These are phyloP conservation scores for Tetradesmus obliquus DNA, from an alignment of 139 green algal genomes.

Conservation along the genomic window DNA sequence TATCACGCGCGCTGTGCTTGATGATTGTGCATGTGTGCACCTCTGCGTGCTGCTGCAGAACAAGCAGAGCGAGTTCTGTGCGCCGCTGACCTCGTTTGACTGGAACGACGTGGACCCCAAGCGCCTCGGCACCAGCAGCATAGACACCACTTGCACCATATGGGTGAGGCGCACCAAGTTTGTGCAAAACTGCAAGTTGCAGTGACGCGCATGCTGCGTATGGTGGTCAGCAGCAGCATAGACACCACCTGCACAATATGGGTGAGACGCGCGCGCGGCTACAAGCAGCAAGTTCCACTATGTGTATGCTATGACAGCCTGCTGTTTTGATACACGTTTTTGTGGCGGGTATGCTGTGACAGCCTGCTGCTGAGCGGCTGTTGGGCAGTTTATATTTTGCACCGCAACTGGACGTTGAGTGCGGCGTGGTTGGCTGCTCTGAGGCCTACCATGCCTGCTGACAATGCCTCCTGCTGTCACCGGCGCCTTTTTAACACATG, in stretches of 20 bases:
- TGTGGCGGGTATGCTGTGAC: too few species aligned
- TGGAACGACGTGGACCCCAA: conserved; percentile 95
- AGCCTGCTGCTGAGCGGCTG: too few species aligned
- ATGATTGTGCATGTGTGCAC: neutral
- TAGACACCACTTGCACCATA: conserved; percentile 98
- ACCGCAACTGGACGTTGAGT: too few species aligned
- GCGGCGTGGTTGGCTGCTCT: too few species aligned
- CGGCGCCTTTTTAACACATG: too few species aligned
- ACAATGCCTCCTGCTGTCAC: too few species aligned
- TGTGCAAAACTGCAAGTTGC: conserved; percentile 8
- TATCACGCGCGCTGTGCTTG: neutral
- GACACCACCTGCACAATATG: conserved; percentile 99
- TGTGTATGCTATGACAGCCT: too few species aligned
- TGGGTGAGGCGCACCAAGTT: conserved; percentile 85
- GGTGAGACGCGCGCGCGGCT: conserved; percentile 73
- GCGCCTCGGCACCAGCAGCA: conserved; percentile 90
- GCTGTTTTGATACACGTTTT: too few species aligned
- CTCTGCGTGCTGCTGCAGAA: conserved; percentile 60
- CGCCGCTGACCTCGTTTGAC: conserved; percentile 97
- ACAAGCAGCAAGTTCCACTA: too few species aligned
- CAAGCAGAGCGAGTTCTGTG: conserved; percentile 90
- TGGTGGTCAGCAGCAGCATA: conserved; percentile 89
- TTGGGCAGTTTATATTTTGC: too few species aligned
- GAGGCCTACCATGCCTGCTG: too few species aligned
- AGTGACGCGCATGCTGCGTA: neutral